Evolutionary conservation across 1,139 yeast species (phyloP), one percentile per base, ranked within the genome.

Genomic region (Scheffersomyces parashehatae): DNA sequence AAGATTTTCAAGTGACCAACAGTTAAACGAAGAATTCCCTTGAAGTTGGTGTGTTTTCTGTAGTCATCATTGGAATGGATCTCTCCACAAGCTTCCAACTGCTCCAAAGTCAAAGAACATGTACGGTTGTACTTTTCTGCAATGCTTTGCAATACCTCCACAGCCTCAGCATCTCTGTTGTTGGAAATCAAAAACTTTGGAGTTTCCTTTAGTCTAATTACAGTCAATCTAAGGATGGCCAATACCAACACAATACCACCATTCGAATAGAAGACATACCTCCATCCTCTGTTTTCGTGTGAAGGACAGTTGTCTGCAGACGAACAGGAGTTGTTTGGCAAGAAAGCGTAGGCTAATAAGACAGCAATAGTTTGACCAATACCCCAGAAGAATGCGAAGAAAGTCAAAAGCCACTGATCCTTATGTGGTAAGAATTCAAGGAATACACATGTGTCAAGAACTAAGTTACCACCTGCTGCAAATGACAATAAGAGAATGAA

Each of bases 371-470:
- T 59, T 46, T 67, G 72, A 28, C 73, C 73, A 32, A 68, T 51
- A 9, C 71, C 65, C 73, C 73, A 68, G 48, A 62, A 67, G 36
- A 63, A 62, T 5, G 73, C 73, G 49, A 68, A 66, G 38, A 67
- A 61, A 1, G 72, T 65, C 42, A 79, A 68, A 46, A 82, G 60
- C 64, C 63, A 60, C 28, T 56, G 59, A 45, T 52, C 45, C 30
- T 49, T 53, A 38, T 48, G 57, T 7, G 68, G 68, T 38, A 62
- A 56, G 42, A 56, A 62, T 39, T 64, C 68, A 35, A 64, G 49
- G 44, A 60, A 64, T 7, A 62, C 62, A 31, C 65, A 53, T n/a
- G 65, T 63, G 46, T 64, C 68, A 37, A 64, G 50, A 26, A 64
- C 68, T 43, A 64, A 55, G 43, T 65, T 64, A 2, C 68, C 69